Base-by-base conservation (phyloP, 1,284 basidiomycete genomes). In the Earliella scabrosa region DNA sequence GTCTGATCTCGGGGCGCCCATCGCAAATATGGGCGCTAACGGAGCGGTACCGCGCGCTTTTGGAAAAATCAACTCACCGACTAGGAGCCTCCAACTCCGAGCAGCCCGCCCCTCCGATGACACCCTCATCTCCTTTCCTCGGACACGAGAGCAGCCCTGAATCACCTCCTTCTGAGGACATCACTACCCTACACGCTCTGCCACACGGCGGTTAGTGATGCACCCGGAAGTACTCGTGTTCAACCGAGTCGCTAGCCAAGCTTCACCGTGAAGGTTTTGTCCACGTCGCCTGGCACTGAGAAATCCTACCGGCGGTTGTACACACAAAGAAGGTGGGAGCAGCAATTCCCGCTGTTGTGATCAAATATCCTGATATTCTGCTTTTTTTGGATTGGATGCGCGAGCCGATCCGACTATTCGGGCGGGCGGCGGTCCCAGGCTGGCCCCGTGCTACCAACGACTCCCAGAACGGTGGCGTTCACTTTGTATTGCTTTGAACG, bases 251-350 rank as follows among this genome's bases (percentile, higher is more conserved):
- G 39, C 24, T 40, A 8, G 21, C 20, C 21, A 10, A 21, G 39
- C 7, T 40, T 8, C 21, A 40, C 8, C 10, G 39, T 23, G 27
- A 26, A 24, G 10, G 31, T 9, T n/a, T 10, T 21, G 10, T 14
- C 21, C 31, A 23, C 29, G 24, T 26, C 10, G 27, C 10, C 16
- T 23, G n/a, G 4, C 31, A 18, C 39, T 34, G 16, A 6, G n/a
- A 31, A 34, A 23, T 11, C 16, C 24, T 26, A n/a, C 43, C 26
- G 50, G 50, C 50, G 50, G 35, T 53, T 53, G 51, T 40, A 18
- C 43, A 18, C 45, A 46, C 51, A 53, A 26, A 46, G 35, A 46
- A 45, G 38, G 45, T 47, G 45, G n/a, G 45, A 32, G 38, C 21
- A 39, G 24, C 31, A 41, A 11, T 9, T 31, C 35, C 20, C 24